Percentiles rank a stretch among this genome's conserved stretches.
Evolutionary conservation across 2,329 filamentous ascomycete genomes (phyloP).

Genomic region (Ophiocordyceps unilateralis): DNA sequence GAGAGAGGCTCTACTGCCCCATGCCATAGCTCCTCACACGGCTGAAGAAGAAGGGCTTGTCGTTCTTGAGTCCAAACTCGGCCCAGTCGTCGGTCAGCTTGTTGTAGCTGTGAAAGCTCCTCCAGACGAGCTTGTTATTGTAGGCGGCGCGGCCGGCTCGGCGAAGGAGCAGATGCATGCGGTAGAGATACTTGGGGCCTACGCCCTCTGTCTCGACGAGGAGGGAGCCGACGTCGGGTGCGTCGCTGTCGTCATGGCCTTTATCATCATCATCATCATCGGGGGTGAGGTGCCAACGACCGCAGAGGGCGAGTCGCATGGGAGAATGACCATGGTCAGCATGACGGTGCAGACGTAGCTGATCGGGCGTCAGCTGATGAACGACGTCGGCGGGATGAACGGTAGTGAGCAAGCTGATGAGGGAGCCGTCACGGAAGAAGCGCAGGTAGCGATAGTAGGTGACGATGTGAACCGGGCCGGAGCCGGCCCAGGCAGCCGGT

Average conservation of each 20-base stretch:
- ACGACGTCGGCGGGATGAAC: conserved; percentile 76
- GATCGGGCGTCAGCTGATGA: conserved; percentile 59
- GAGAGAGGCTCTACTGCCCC: conserved; percentile 14
- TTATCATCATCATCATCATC: neutral
- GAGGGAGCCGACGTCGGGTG: conserved; percentile 51
- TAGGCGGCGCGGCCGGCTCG: conserved; percentile 44
- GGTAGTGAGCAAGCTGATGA: conserved; percentile 65
- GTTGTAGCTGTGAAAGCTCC: conserved; percentile 84
- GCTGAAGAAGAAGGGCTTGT: conserved; percentile 51
- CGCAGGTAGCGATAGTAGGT: conserved; percentile 96
- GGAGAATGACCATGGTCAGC: conserved; percentile 10
- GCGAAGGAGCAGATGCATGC: conserved; percentile 59
- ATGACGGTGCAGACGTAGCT: conserved; percentile 25
- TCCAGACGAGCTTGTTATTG: conserved; percentile 82
- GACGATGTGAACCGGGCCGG: conserved; percentile 68
- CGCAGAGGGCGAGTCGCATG: conserved; percentile 51
- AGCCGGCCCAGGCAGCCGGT: conserved; percentile 54
- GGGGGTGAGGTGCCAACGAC: conserved; percentile 30
- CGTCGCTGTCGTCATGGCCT: conserved; percentile 2
- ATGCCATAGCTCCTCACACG: conserved; percentile 44
- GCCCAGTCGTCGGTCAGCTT: conserved; percentile 78
- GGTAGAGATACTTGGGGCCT: conserved; percentile 62
- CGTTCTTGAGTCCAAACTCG: conserved; percentile 51
- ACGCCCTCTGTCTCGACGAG: conserved; percentile 78
- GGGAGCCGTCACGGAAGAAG: conserved; percentile 80